Evolutionary conservation across 2,329 filamentous ascomycete genomes (phyloP), one percentile per base, ranked within the genome.

Genomic region (Aureobasidium sp.): DNA sequence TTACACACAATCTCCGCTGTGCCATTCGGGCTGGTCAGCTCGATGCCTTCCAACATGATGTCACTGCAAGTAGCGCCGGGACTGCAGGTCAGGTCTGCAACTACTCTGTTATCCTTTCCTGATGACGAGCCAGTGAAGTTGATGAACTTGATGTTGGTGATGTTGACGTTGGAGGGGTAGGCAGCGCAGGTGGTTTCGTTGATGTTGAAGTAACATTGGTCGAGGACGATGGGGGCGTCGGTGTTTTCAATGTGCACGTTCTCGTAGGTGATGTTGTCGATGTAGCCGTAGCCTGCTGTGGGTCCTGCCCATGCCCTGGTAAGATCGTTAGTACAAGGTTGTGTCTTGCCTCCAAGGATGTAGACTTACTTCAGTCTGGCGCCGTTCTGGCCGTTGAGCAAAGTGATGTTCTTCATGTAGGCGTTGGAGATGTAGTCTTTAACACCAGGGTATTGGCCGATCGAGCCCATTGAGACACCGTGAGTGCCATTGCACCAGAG

Each of bases 181-280:
- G 74, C 61, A 1, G 78, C 75, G 65, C 83, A 85, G 2, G 76
- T 75, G 0, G 77, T 76, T 3, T 73, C 64, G 60, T 79, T 77
- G 63, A 83, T 74, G 63, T 84, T 79, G 69, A 85, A 85, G 70
- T 85, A 85, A 71, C 83, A 85, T 29, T 82, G 82, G 66, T 85
- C 83, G 8, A 86, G 72, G 37, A 83, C 81, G 23, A 84, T 75
- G 0, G 81, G 77, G 62, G 78, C 77, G 64, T 85, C 82, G 21
- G 81, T 83, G 63, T 82, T 81, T 21, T 80, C 81, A 42, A 82
- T 76, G 70, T 78, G 80, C 65, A 85, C 80, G 70, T 84, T 81
- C 69, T 81, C 77, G 71, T 84, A 86, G 1, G 83, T 85, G 50
- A 85, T 75, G 67, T 85, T 86, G 65, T 81, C 77, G 64, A 85